These are phyloP conservation scores for Diospyros lotus DNA, from an alignment of 148 eudicot genomes.

Conservation along the genomic window DNA sequence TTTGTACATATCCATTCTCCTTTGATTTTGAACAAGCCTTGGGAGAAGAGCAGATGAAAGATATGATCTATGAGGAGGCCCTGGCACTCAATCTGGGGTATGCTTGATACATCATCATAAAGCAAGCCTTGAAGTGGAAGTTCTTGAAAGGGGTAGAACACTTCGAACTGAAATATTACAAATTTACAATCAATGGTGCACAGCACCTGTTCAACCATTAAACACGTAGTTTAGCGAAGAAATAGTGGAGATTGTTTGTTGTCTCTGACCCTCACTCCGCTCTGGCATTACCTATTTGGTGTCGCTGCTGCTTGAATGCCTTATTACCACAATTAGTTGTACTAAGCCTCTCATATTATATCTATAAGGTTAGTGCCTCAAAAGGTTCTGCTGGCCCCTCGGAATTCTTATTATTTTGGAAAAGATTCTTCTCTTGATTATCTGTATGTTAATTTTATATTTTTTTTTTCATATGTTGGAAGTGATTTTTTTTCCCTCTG, in stretches of 20 bases:
- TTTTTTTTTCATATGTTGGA: too few relatives aligned
- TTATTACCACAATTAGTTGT: too few relatives aligned
- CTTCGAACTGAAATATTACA: background rate
- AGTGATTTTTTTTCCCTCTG: too few relatives aligned
- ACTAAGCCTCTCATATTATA: too few relatives aligned
- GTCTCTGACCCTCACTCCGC: background rate
- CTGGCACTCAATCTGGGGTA: conserved; percentile 55
- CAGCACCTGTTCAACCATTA: background rate
- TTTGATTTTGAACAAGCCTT: conserved; percentile 76
- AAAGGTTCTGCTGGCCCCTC: too few relatives aligned
- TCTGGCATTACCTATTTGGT: background rate
- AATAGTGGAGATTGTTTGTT: background rate
- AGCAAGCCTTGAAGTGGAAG: background rate
- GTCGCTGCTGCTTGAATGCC: too few relatives aligned
- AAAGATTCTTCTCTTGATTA: too few relatives aligned
- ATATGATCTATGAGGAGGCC: conserved; percentile 83
- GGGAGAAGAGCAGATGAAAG: conserved; percentile 86
- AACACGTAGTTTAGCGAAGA: background rate
- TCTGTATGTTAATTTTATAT: too few relatives aligned
- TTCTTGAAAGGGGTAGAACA: background rate
- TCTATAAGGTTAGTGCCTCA: too few relatives aligned
- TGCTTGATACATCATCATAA: conserved; percentile 17
- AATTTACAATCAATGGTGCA: background rate
- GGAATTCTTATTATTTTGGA: too few relatives aligned
- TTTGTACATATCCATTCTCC: conserved; percentile 62